Percentiles rank a stretch among this genome's conserved stretches.
These are phyloP conservation scores for Thelephora ganbajun DNA, from an alignment of 768 basidiomycete species.

Conservation along the genomic window DNA sequence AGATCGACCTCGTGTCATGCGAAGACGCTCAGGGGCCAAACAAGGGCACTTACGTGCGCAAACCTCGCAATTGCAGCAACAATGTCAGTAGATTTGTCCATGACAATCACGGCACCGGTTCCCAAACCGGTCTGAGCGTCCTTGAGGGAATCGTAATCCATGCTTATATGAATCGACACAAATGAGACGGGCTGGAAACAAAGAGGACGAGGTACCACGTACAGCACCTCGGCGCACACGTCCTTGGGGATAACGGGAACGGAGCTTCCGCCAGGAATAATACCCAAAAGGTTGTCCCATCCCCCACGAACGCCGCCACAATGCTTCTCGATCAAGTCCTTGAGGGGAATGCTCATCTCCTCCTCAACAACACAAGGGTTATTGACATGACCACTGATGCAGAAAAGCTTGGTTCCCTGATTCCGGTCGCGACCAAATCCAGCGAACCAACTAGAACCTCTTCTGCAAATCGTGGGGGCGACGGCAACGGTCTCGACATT, in stretches of 20 bases:
- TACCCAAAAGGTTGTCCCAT: constrained; percentile 96
- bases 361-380: constrained; percentile 97
- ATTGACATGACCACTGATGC: constrained; percentile 95
- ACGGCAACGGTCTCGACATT: constrained; percentile 99
- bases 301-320: constrained; percentile 91
- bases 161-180: constrained; percentile 29
- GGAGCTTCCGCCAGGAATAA: constrained; percentile 88
- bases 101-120: constrained; percentile 96
- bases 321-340: constrained; percentile 92
- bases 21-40: background rate
- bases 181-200: background rate
- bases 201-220: constrained; percentile 21
- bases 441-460: constrained; percentile 85
- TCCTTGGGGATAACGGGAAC: constrained; percentile 85
- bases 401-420: constrained; percentile 93
- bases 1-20: no score
- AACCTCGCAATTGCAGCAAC: constrained; percentile 91
- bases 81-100: constrained; percentile 96
- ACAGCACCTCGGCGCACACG: constrained; percentile 80
- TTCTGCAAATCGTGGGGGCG: constrained; percentile 88
- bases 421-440: constrained; percentile 86
- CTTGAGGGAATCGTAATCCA: constrained; percentile 98
- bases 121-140: constrained; percentile 94
- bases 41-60: constrained; percentile 38
- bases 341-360: constrained; percentile 95